Evolutionary conservation across 345 rosid genomes (phyloP), one percentile per base, ranked within the genome.

Genomic region (Reutealis trisperma): DNA sequence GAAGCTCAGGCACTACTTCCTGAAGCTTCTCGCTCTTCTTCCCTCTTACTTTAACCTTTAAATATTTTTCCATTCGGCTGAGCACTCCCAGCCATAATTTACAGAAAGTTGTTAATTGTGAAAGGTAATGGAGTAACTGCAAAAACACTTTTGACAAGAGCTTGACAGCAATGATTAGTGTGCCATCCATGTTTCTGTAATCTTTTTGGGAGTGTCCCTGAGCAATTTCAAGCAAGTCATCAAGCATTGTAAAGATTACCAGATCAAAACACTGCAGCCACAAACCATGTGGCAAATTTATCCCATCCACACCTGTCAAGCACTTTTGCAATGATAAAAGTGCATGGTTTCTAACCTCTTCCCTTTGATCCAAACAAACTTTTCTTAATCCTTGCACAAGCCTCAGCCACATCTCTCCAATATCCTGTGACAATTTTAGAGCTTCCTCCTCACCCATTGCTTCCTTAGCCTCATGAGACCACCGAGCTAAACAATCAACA

Each of bases 341-440:
- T 42, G 99, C 97, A 81, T 91, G 95, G 85, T 92, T 93, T 83
- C 99, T 85, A 45, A 96, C 94, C 63, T 96, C 99, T 81, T 96
- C 98, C 82, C 98, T 90, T 86, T 93, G 99, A 87, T 93, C 99
- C 88, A 96, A 88, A 84, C 99, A 96, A 75, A 96, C 98, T 92
- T 96, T 96, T 86, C 98, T 84, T 78, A 96, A 71, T 72, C 91
- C 98, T 81, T 96, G 99, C 75, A 90, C 97, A 70, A 96, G 94
- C 82, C 97, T 90, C 81, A 96, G 83, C 99, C 99, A 96, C 95
- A 94, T 92, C 74, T 96, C 98, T 47, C 97, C 97, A 18, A 93
- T 87, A 72, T 96, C 98, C 84, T 88, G 93, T 5, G 83, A 84
- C 88, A 86, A 79, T 79, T 90, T 95, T 5, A 85, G 79, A n/a